phyloP scores from a whole-genome alignment of 2,329 filamentous ascomycete species.

The Neocatenulostroma microsporum region DNA sequence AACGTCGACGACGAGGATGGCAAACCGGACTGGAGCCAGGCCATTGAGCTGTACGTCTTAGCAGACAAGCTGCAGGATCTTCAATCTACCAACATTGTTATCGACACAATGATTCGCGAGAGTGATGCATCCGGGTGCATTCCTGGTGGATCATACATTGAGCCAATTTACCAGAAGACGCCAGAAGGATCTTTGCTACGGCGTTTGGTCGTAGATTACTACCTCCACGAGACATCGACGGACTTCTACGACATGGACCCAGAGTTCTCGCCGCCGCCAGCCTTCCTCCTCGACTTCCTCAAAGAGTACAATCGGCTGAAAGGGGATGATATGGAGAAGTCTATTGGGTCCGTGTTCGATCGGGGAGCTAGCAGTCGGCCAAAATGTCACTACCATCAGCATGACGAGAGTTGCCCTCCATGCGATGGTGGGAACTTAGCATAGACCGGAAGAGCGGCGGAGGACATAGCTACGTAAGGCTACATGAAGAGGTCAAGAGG shows the following conservation, averaged over 20 bases:
- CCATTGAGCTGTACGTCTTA: conserved; percentile 6
- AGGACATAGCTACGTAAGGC: too few relatives aligned
- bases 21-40: too few relatives aligned
- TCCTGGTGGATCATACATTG: too few relatives aligned
- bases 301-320: not conserved
- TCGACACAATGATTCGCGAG: not conserved
- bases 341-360: too few relatives aligned
- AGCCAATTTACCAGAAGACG: not conserved
- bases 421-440: too few relatives aligned
- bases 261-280: too few relatives aligned
- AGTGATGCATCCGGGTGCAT: not conserved
- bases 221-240: conserved; percentile 2
- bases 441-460: too few relatives aligned
- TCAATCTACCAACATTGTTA: conserved; percentile 1
- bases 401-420: not conserved
- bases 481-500: too few relatives aligned
- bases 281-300: too few relatives aligned
- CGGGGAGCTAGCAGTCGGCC: too few relatives aligned
- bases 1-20: not conserved
- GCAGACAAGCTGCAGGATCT: conserved; percentile 8
- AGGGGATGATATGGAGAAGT: too few relatives aligned
- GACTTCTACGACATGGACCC: too few relatives aligned
- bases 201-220: conserved; percentile 1
- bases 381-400: not conserved
- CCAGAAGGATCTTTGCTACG: not conserved